Percentiles rank a stretch among this genome's conserved stretches.
These are phyloP conservation scores for Homolaphlyctis polyrhiza DNA, from an alignment of 371 early-diverging fungal species.

Conservation along the genomic window DNA sequence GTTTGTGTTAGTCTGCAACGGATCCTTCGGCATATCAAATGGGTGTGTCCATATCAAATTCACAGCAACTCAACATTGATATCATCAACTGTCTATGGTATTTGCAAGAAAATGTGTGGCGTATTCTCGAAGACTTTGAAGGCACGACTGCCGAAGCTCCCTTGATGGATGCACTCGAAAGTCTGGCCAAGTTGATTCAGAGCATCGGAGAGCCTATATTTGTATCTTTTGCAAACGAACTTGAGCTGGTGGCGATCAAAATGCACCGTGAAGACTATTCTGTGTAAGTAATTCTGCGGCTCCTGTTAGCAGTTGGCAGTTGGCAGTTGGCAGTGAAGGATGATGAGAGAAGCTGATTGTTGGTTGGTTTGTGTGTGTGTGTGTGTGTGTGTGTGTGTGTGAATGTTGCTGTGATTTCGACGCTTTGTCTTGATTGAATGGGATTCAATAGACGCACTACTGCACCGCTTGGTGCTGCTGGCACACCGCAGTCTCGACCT, in stretches of 20 bases:
- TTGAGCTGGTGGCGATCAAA: conserved; percentile 47
- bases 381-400: too few species aligned
- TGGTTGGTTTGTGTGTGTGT: too few species aligned
- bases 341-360: too few species aligned
- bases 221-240: conserved; percentile 43
- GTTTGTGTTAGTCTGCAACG: conserved; percentile 8
- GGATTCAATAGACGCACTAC: too few species aligned
- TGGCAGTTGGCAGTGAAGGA: too few species aligned
- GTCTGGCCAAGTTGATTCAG: conserved; percentile 45
- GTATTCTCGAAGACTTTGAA: conserved; percentile 50
- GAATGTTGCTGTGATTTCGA: too few species aligned
- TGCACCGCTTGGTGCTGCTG: too few species aligned
- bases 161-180: conserved; percentile 48
- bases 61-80: conserved; percentile 48
- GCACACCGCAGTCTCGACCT: too few species aligned
- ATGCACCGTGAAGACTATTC: conserved; percentile 61
- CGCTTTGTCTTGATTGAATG: too few species aligned
- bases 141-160: conserved; percentile 31
- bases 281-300: too few species aligned
- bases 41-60: not conserved
- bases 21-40: conserved; percentile 27
- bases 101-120: conserved; percentile 55
- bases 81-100: conserved; percentile 52
- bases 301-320: too few species aligned
- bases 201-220: conserved; percentile 48